These are phyloP conservation scores for Maudiozyma turicensis DNA, from an alignment of 805 yeast genomes.

Conservation along the genomic window DNA sequence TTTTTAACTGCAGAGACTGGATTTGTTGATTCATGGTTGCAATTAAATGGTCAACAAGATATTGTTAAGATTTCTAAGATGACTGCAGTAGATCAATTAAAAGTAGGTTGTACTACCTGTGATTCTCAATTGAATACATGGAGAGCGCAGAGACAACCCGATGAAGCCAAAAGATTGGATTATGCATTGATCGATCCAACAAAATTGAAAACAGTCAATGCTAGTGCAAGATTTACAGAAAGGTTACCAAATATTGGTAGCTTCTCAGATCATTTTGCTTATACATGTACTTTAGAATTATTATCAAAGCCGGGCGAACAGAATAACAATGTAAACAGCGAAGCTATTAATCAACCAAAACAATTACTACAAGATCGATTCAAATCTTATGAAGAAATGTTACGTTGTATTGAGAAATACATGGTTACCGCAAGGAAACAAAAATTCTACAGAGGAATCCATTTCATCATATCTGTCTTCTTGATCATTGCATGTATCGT, in stretches of 20 bases:
- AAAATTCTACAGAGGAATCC: conserved; percentile 51
- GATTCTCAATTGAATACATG: conserved; percentile 83
- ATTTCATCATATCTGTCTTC: conserved; percentile 49
- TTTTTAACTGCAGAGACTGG: conserved; percentile 62
- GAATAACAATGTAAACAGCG: background rate
- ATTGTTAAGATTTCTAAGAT: conserved; percentile 35
- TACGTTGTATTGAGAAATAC: conserved; percentile 38
- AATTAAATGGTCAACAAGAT: conserved; percentile 42
- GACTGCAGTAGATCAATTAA: conserved; percentile 53
- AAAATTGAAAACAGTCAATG: conserved; percentile 44
- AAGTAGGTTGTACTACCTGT: conserved; percentile 76
- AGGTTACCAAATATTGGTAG: conserved; percentile 58
- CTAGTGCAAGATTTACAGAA: conserved; percentile 69
- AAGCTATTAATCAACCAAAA: background rate
- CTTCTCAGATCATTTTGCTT: conserved; percentile 90
- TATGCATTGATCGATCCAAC: conserved; percentile 69
- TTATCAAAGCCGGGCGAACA: background rate
- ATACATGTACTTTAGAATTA: conserved; percentile 36
- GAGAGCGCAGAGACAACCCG: conserved; percentile 40
- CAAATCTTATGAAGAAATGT: conserved; percentile 40
- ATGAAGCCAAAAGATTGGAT: conserved; percentile 82
- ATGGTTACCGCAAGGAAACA: conserved; percentile 49
- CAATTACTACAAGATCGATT: conserved; percentile 10
- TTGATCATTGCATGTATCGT: conserved; percentile 45
- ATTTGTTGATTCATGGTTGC: conserved; percentile 75